Evolutionary conservation across 2,329 filamentous ascomycete species (phyloP).

Genomic region (Emericellopsis atlantica): DNA sequence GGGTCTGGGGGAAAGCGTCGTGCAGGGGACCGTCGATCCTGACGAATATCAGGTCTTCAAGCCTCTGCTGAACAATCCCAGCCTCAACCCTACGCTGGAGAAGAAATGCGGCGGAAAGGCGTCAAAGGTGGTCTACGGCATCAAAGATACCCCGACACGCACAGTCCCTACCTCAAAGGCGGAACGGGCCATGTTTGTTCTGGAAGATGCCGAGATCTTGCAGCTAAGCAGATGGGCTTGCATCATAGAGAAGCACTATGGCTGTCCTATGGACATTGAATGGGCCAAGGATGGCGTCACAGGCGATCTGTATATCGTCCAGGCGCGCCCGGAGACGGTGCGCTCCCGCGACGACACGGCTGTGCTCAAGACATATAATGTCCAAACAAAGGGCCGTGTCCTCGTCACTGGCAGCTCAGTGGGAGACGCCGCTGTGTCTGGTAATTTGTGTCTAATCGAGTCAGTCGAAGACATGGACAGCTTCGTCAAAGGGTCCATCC

Average conservation of each 20-base stretch:
- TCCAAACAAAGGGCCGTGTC: constrained; percentile 13
- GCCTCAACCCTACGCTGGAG: constrained; percentile 16
- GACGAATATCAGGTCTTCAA: constrained; percentile 26
- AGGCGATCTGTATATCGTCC: constrained; percentile 18
- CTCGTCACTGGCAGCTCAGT: constrained; percentile 17
- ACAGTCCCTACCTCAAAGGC: constrained; percentile 22
- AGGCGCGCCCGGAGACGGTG: constrained; percentile 22
- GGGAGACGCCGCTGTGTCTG: constrained; percentile 18
- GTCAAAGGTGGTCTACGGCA: constrained; percentile 20
- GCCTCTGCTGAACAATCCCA: constrained; percentile 13
- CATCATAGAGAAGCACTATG: constrained; percentile 20
- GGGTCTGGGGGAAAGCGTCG: constrained; percentile 24
- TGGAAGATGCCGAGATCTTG: constrained; percentile 19
- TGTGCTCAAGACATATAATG: constrained; percentile 18
- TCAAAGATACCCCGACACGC: constrained; percentile 12
- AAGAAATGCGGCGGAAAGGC: constrained; percentile 20
- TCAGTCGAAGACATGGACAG: constrained; percentile 14
- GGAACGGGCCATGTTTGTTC: constrained; percentile 17
- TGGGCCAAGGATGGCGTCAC: constrained; percentile 21
- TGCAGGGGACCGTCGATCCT: constrained; percentile 22
- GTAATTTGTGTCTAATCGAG: constrained; percentile 18
- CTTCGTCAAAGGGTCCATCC: constrained; percentile 18
- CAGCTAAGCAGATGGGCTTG: constrained; percentile 20
- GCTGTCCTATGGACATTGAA: constrained; percentile 23
- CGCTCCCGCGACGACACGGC: constrained; percentile 16